Conservation (phyloP, 2,329 filamentous ascomycete genomes). For the Claviceps africana region DNA sequence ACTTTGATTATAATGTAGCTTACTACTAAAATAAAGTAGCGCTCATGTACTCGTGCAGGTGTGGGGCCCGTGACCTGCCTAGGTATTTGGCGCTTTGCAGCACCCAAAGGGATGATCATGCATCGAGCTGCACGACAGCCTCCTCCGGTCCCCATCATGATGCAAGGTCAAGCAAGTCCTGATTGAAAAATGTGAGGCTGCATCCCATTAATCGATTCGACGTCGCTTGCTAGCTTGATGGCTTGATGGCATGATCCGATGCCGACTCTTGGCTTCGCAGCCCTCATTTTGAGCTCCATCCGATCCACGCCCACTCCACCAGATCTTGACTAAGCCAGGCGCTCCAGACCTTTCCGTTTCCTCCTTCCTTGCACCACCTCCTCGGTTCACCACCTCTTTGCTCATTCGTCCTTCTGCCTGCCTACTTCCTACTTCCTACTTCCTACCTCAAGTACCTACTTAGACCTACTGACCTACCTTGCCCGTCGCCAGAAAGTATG, state of each 20-base stretch:
- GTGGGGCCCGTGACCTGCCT: no score
- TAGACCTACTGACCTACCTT: background rate
- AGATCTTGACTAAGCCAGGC: background rate
- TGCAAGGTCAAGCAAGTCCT: background rate
- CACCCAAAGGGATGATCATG: no score
- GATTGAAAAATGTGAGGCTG: background rate
- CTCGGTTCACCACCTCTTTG: background rate
- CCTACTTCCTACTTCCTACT: no score
- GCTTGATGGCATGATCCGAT: background rate
- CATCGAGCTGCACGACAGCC: background rate
- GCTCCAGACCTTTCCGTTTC: background rate
- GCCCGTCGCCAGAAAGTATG: background rate
- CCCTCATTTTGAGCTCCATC: background rate
- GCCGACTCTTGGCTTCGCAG: background rate
- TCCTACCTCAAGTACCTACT: no score
- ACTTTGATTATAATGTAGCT: no score
- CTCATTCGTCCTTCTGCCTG: background rate
- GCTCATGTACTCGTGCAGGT: no score
- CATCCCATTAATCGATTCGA: background rate
- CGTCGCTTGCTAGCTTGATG: no score
- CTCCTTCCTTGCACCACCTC: background rate
- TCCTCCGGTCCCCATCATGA: no score
- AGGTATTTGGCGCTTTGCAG: no score
- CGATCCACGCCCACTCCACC: background rate
- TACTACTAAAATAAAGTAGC: no score